Conservation (phyloP, 768 basidiomycete species). For the Boletus pseudopeckii region DNA sequence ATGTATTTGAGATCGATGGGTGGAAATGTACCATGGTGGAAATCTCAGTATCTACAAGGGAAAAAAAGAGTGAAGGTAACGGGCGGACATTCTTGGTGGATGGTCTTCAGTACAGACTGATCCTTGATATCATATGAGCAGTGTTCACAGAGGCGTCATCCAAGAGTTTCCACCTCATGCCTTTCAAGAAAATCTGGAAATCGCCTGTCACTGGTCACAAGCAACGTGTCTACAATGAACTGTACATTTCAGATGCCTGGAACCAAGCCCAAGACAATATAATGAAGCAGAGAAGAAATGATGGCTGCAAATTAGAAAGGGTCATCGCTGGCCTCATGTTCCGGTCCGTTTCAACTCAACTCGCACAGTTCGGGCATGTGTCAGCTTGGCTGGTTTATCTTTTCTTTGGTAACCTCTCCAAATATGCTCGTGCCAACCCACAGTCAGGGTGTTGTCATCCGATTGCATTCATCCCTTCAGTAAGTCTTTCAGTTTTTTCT, state of each 20-base stretch:
- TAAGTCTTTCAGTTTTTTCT: neutral
- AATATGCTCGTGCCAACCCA: constrained; percentile 13
- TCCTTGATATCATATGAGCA: constrained; percentile 11
- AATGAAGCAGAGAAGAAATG: neutral
- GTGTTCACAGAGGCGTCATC: constrained; percentile 7
- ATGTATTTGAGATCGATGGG: no score
- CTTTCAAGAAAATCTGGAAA: neutral
- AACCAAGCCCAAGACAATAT: neutral
- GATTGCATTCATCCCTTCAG: constrained; percentile 20
- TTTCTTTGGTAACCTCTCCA: constrained; percentile 20
- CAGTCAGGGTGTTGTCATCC: constrained; percentile 13
- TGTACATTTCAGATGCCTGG: neutral
- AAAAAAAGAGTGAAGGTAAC: neutral
- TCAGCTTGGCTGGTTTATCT: constrained; percentile 2
- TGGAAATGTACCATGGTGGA: no score
- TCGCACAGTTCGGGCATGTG: constrained; percentile 11
- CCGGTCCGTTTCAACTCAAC: constrained; percentile 14
- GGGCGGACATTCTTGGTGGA: constrained; percentile 23
- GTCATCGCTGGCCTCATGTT: constrained; percentile 17
- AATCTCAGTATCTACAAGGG: neutral
- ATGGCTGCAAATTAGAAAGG: neutral
- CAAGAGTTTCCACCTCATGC: neutral
- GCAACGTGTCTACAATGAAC: neutral
- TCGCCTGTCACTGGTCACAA: neutral
- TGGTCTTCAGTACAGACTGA: constrained; percentile 24